Base-by-base conservation (phyloP, 2,329 filamentous ascomycete species). In the Xylariaceae sp. region DNA sequence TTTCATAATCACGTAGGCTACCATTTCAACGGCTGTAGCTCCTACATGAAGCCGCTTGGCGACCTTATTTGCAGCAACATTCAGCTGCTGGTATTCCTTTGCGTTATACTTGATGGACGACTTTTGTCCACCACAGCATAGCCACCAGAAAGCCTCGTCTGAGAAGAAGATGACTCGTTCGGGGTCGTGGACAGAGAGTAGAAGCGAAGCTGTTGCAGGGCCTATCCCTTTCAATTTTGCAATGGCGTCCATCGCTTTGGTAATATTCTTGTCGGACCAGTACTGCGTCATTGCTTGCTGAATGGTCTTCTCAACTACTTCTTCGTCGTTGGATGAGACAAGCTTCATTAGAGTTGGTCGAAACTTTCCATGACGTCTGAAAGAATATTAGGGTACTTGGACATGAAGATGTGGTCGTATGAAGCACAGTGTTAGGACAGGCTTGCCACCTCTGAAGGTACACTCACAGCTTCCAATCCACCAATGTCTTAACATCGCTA, bases 91-190 rank as follows among this genome's bases (percentile, higher is more conserved):
- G 65, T 92, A 94, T 73, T 93, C 90, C 64, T 86, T 86, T 17
- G 75, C 72, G 37, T 80, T 88, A 73, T 95, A 95, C 73, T 87
- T 89, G 70, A 91, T 87, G 21, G 76, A 73, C 0, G 67, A 73
- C 51, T 76, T 80, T 36, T 76, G 74, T 0, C 79, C 79, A n/a
- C 73, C 71, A 68, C 82, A 84, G 66, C 84, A 84, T 5, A 89
- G 74, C 89, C 89, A 94, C 63, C 87, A 82, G 69, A 87, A 94
- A 3, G 87, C 80, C 73, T 95, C 91, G 68, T 96, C 91, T 2
- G 87, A 89, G 74, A 94, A 94, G 78, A 94, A 94, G 1, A 90
- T 82, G 45, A 87, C 79, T 11, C 75, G 73, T 0, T 77, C 72
- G 0, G 87, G 81, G 58, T 86, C 81, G 62, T 86, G 82, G 4